These are phyloP conservation scores for Pichia nakasei DNA, from an alignment of 805 yeast species.

Conservation along the genomic window DNA sequence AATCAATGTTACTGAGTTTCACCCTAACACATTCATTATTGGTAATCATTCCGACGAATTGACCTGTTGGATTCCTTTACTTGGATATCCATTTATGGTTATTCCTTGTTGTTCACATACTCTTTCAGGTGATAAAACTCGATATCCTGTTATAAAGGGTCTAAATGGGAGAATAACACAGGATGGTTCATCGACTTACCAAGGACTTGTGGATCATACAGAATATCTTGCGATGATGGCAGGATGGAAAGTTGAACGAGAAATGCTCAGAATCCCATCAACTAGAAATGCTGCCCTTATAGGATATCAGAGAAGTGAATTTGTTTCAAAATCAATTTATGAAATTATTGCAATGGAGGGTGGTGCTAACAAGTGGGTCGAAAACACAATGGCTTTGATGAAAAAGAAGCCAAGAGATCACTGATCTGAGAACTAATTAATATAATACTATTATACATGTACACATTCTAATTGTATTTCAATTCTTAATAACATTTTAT, in stretches of 20 bases:
- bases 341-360: constrained; percentile 70
- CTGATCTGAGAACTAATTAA: constrained; percentile 8
- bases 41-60: constrained; percentile 95
- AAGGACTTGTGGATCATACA: constrained; percentile 79
- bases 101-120: constrained; percentile 95
- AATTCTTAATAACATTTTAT: too few species aligned
- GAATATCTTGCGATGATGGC: constrained; percentile 53
- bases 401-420: constrained; percentile 67
- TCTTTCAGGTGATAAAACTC: constrained; percentile 61
- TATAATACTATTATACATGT: background rate
- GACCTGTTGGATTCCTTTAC: constrained; percentile 89
- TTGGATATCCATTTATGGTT: constrained; percentile 81
- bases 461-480: background rate
- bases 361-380: constrained; percentile 89
- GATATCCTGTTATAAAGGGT: constrained; percentile 46
- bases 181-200: constrained; percentile 55
- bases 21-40: constrained; percentile 66
- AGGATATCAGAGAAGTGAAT: constrained; percentile 38
- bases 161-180: constrained; percentile 6
- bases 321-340: constrained; percentile 32
- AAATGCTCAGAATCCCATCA: constrained; percentile 86
- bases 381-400: constrained; percentile 63
- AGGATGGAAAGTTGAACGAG: constrained; percentile 84
- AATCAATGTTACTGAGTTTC: constrained; percentile 58
- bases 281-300: constrained; percentile 88